A percentile compares a stretch with the other conserved stretches of the same genome.
Evolutionary conservation across 768 basidiomycete genomes (phyloP).

Genomic region (Mycena sanguinolenta): DNA sequence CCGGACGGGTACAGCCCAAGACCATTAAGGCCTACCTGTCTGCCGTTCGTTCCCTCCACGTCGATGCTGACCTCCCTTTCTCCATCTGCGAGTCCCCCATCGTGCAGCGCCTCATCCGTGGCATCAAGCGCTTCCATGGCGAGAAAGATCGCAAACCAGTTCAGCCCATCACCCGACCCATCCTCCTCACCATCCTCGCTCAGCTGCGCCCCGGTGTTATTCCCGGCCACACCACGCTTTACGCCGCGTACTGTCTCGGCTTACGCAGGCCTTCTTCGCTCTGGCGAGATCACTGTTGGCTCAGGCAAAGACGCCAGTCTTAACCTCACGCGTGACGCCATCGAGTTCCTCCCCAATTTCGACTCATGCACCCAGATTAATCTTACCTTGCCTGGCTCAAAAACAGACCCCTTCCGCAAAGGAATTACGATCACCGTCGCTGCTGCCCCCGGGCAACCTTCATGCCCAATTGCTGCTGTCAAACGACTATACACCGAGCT

Average conservation of each 20-base stretch:
- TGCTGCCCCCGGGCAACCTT: conserved; percentile 1
- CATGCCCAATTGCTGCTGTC: conserved; percentile 5
- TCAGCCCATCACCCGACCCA: no score
- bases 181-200: no score
- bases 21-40: conserved; percentile 47
- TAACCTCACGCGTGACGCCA: conserved; percentile 37
- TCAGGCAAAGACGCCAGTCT: conserved; percentile 25
- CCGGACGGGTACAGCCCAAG: conserved; percentile 33
- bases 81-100: conserved; percentile 23
- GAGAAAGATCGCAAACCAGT: no score
- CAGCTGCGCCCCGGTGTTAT: no score
- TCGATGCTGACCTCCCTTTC: conserved; percentile 40
- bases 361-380: not conserved
- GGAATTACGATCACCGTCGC: conserved; percentile 2
- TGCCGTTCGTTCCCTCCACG: conserved; percentile 41
- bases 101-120: no score
- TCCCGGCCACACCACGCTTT: no score
- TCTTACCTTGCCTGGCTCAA: not conserved
- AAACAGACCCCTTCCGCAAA: not conserved
- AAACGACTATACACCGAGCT: conserved; percentile 8
- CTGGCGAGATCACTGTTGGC: no score
- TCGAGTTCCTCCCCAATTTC: conserved; percentile 33
- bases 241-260: no score
- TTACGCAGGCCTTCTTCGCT: no score
- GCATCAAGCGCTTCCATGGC: no score